Evolutionary conservation across 2,329 filamentous ascomycete species (phyloP).

Genomic region (Aureobasidium subglaciale): DNA sequence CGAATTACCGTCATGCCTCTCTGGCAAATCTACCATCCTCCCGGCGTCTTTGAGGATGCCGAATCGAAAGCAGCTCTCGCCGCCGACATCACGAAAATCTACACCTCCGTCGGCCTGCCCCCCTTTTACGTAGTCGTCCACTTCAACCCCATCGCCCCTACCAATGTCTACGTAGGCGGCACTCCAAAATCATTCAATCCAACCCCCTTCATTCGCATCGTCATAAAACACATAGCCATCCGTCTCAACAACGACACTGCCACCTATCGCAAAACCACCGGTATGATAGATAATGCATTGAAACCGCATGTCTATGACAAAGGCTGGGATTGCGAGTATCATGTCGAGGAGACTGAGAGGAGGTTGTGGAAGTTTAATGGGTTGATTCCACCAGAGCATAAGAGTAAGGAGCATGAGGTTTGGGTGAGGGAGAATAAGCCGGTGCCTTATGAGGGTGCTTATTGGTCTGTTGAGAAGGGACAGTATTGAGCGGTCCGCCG

Average conservation of each 20-base stretch:
- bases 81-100: constrained; percentile 36
- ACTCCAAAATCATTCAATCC: constrained; percentile 17
- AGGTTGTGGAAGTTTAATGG: constrained; percentile 41
- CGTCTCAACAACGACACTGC: constrained; percentile 18
- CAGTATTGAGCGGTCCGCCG: background rate
- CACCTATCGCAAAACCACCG: constrained; percentile 19
- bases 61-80: constrained; percentile 28
- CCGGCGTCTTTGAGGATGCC: constrained; percentile 27
- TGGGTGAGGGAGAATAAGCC: constrained; percentile 27
- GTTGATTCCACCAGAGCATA: constrained; percentile 30
- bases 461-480: constrained; percentile 4
- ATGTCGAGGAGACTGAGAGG: constrained; percentile 37
- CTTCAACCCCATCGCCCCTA: constrained; percentile 29
- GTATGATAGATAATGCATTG: constrained; percentile 28
- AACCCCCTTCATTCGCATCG: constrained; percentile 34
- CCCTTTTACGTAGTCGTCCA: constrained; percentile 41
- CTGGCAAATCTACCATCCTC: constrained; percentile 38
- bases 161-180: constrained; percentile 29
- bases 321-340: constrained; percentile 40
- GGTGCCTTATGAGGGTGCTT: constrained; percentile 20
- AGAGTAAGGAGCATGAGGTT: constrained; percentile 30
- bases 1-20: constrained; percentile 32
- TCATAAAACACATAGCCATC: constrained; percentile 29
- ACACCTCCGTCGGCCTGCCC: constrained; percentile 30
- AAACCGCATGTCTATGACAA: constrained; percentile 36